Base-by-base conservation (phyloP, 1,284 basidiomycete genomes). In the Anthracocystis walkeri region DNA sequence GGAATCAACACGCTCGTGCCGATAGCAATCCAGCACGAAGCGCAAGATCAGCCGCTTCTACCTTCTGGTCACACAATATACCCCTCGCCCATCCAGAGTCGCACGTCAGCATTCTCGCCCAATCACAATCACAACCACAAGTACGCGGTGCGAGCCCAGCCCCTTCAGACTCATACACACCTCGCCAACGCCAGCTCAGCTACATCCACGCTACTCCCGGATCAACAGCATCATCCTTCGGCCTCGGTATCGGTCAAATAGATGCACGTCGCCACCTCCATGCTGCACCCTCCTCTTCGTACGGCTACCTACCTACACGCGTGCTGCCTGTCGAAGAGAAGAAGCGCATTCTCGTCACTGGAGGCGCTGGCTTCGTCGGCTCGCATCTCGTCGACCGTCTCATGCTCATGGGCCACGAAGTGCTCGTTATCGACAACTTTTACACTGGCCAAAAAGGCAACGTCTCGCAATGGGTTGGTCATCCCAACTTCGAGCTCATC, bases 401-500 rank as follows among this genome's bases (percentile, higher is more conserved):
- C 68, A 96, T 99, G 94, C 90, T 97, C 75, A 90, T 97, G 75
- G 96, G 96, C 21, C 96, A 98, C 86, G 95, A 98, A 86, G 95
- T 98, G 76, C 95, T 94, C 8, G 96, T 98, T 63, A 87, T 98
- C 59, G 96, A 98, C 88, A 97, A 97, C 88, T 98, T 98, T 86
- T 98, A 98, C 88, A 97, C 95, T 23, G 96, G 96, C 21, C 93
- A 92, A 58, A 95, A 95, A 86, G 95, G 93, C 35, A 95, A 94
- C 55, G 91, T 97, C 3, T 75, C 82, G 8, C 85, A 86, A 42
- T 87, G 86, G 86, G 89, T 95, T 72, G 96, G 96, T 3, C 96
- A 99, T 86, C 96, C 96, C 67, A 97, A 97, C 88, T 99, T 99
- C 81, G 96, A 98, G 87, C 89, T 98, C 87, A 93, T 98, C 75